Evolutionary conservation across 768 basidiomycete genomes (phyloP), one percentile per base, ranked within the genome.

Genomic region (Kwoniella heveanensis): DNA sequence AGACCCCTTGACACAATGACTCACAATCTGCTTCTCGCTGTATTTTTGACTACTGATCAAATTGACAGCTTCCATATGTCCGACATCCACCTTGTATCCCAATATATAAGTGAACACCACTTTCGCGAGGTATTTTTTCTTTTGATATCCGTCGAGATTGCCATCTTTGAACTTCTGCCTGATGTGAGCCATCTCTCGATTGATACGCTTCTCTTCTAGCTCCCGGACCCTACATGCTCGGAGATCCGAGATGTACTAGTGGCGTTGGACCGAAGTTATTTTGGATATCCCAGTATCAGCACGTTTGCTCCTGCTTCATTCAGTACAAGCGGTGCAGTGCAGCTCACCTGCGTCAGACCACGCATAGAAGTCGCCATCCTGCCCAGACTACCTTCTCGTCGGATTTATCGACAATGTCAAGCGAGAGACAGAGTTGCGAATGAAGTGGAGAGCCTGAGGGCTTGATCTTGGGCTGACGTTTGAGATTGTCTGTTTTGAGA

Each of bases 151-250:
- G 57, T 83, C 82, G 22, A 83, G 72, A 62, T 80, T 81, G 15
- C 81, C 82, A 64, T 82, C 82, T 85, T 97, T 97, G 84, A 99
- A 98, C 81, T 95, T 92, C 84, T 96, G 95, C 65, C 96, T 85
- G 67, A 99, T 99, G 74, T 99, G 97, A 0, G 96, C 96, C 96
- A 99, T 98, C 82, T 99, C 96, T 81, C 97, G 94, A 83, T 99
- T 99, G 72, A 99, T 96, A 59, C 96, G 84, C 82, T 97, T 98
- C 85, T 98, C 95, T 36, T 99, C 96, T 56, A 98, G 82, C 80
- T 99, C 96, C 58, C 95, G 87, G 22, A 98, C 94, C 62, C 95
- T 84, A 54, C 95, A 95, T 54, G 96, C 93, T 60, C 96, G 90
- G 75, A 99, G 91, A 81, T 99, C 96, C 79, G 95, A 94, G 80